Evolutionary conservation across 371 early-diverging fungal genomes (phyloP).

Genomic region (Mucor velutinosus): DNA sequence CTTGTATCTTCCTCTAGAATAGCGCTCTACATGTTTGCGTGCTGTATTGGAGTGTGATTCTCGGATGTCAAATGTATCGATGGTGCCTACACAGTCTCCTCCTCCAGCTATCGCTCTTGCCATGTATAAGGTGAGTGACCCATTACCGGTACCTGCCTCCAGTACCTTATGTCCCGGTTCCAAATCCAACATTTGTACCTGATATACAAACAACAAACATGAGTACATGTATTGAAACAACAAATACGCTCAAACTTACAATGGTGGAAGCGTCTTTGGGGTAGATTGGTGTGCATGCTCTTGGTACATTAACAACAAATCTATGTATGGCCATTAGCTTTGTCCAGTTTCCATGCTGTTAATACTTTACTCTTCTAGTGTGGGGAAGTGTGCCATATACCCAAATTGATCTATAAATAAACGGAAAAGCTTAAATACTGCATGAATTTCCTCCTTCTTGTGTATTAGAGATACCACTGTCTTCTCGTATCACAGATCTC

Average conservation of each 20-base stretch:
- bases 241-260: slow-evolving; percentile 26
- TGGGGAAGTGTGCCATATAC: slow-evolving; percentile 71
- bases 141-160: slow-evolving; percentile 82
- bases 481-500: slow-evolving; percentile 48
- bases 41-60: slow-evolving; percentile 57
- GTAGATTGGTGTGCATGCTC: slow-evolving; percentile 75
- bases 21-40: slow-evolving; percentile 53
- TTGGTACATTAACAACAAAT: slow-evolving; percentile 58
- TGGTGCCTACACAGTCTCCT: slow-evolving; percentile 33
- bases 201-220: background rate
- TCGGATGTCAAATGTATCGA: slow-evolving; percentile 69
- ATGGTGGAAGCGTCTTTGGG: slow-evolving; percentile 76
- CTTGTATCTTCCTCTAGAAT: slow-evolving; percentile 58
- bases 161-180: slow-evolving; percentile 65
- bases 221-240: background rate
- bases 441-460: background rate
- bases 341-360: background rate
- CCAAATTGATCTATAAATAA: slow-evolving; percentile 24
- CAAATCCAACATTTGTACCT: slow-evolving; percentile 66
- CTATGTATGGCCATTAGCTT: slow-evolving; percentile 18
- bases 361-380: slow-evolving; percentile 63
- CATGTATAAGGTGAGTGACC: slow-evolving; percentile 67
- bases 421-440: background rate
- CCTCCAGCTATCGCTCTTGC: slow-evolving; percentile 60
- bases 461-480: slow-evolving; percentile 32